A percentile compares a stretch with the other conserved stretches of the same genome.
phyloP scores from a whole-genome alignment of 164 flowering plant genomes.

The Liquidambar formosana region DNA sequence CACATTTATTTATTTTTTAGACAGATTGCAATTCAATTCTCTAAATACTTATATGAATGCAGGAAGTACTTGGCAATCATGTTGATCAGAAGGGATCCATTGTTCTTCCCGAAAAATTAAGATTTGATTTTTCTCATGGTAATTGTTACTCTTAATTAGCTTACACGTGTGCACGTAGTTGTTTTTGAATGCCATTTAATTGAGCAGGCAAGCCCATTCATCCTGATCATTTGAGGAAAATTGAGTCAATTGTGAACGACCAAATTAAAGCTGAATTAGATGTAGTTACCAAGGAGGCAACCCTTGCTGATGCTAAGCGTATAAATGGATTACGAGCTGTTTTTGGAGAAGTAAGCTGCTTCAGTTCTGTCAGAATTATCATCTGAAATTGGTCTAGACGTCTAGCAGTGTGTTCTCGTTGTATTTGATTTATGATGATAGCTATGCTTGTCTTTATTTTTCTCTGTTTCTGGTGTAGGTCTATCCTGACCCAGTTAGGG shows the following conservation, averaged over 20 bases:
- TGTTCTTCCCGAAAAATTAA: slow-evolving; percentile 94
- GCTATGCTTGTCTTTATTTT: not conserved
- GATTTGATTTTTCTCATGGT: slow-evolving; percentile 99
- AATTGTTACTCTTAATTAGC: slow-evolving; percentile 13
- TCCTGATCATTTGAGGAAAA: slow-evolving; percentile 66
- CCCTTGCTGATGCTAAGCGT: slow-evolving; percentile 78
- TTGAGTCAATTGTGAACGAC: slow-evolving; percentile 83
- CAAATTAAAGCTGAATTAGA: slow-evolving; percentile 81
- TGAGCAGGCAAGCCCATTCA: slow-evolving; percentile 76
- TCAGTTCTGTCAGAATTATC: not conserved
- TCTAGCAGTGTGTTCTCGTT: not conserved
- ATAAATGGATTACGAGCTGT: slow-evolving; percentile 93
- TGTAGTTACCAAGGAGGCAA: slow-evolving; percentile 72
- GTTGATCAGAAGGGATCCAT: slow-evolving; percentile 99
- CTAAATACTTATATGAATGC: slow-evolving; percentile 22
- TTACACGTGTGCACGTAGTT: not conserved
- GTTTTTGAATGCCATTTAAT: slow-evolving; percentile 1
- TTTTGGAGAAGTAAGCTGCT: slow-evolving; percentile 89
- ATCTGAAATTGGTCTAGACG: not conserved
- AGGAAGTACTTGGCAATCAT: slow-evolving; percentile 97
- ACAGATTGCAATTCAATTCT: not conserved
- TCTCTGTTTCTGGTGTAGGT: slow-evolving; percentile 44
- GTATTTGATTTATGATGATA: not conserved
- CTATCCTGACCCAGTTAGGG: slow-evolving; percentile 98
- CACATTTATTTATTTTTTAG: not conserved